Evolutionary conservation across 2,329 filamentous ascomycete genomes (phyloP).

Genomic region (Phaeosphaeria sp.): DNA sequence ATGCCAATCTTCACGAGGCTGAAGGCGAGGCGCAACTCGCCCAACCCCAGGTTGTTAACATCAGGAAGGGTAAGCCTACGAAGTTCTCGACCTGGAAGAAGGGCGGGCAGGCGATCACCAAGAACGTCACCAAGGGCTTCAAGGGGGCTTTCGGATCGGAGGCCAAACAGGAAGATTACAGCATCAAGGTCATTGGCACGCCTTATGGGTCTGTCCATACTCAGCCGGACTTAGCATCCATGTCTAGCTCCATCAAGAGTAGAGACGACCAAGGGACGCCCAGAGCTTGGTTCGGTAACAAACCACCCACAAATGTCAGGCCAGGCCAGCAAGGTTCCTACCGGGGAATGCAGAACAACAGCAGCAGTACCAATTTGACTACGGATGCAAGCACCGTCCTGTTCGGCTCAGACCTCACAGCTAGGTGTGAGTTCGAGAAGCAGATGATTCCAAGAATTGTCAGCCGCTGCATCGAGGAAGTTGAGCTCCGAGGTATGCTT

Average conservation of each 20-base stretch:
- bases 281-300: constrained; percentile 44
- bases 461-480: constrained; percentile 93
- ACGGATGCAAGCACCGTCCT: constrained; percentile 58
- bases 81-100: constrained; percentile 99
- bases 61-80: constrained; percentile 89
- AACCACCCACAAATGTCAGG: constrained; percentile 23
- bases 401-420: constrained; percentile 88
- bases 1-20: constrained; percentile 60
- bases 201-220: constrained; percentile 47
- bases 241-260: constrained; percentile 37
- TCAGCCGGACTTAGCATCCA: constrained; percentile 41
- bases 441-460: constrained; percentile 90
- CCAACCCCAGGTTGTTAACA: constrained; percentile 92
- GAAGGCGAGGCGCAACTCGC: constrained; percentile 69
- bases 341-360: constrained; percentile 48
- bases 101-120: constrained; percentile 89
- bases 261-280: constrained; percentile 33
- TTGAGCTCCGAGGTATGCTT: constrained; percentile 82
- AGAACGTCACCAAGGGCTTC: constrained; percentile 91
- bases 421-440: constrained; percentile 86
- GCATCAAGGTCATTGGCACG: constrained; percentile 57
- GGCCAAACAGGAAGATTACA: constrained; percentile 62
- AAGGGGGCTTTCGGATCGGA: constrained; percentile 82
- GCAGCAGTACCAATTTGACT: constrained; percentile 52
- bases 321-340: constrained; percentile 29